These are phyloP conservation scores for Leccinum rimulosum DNA, from an alignment of 768 basidiomycete genomes.

Conservation along the genomic window DNA sequence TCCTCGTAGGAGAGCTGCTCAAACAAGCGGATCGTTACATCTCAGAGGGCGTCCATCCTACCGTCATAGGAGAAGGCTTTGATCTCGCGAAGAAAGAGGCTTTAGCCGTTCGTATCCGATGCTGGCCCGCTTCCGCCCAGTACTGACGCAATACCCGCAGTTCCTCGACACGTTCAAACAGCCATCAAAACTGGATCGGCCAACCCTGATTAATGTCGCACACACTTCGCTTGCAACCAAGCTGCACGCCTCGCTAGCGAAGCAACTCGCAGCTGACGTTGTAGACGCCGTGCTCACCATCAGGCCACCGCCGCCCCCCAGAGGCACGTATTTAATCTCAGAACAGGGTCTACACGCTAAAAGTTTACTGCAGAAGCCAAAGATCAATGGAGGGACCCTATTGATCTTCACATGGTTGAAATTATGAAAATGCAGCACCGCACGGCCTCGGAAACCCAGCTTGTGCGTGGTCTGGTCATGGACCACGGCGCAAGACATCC, in stretches of 20 bases:
- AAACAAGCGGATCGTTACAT: conserved; percentile 98
- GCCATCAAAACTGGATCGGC: conserved; percentile 73
- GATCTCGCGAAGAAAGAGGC: conserved; percentile 98
- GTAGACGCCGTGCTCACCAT: conserved; percentile 95
- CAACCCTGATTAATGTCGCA: conserved; percentile 90
- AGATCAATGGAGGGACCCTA: conserved; percentile 80
- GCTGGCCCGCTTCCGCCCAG: conserved; percentile 9
- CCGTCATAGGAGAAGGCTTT: conserved; percentile 92
- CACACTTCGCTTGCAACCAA: conserved; percentile 96
- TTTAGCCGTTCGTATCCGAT: conserved; percentile 58
- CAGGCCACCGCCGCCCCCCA: conserved; percentile 60
- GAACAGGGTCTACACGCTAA: conserved; percentile 29
- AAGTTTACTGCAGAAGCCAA: conserved; percentile 44
- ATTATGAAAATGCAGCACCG: conserved; percentile 99
- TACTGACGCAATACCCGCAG: conserved; percentile 41
- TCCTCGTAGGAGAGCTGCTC: conserved; percentile 92
- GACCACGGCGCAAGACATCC: conserved; percentile 98
- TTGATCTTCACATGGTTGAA: conserved; percentile 99
- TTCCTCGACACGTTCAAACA: conserved; percentile 93
- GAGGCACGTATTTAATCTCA: conserved; percentile 43
- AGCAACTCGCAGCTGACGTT: conserved; percentile 85
- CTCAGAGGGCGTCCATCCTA: conserved; percentile 97
- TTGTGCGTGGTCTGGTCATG: conserved; percentile 91
- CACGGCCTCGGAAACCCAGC: conserved; percentile 94
- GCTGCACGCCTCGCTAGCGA: conserved; percentile 76